A percentile compares a stretch with the other conserved stretches of the same genome.
Evolutionary conservation across 495 filamentous ascomycete genomes (phyloP).

Genomic region (Podospora pseudoanserina): DNA sequence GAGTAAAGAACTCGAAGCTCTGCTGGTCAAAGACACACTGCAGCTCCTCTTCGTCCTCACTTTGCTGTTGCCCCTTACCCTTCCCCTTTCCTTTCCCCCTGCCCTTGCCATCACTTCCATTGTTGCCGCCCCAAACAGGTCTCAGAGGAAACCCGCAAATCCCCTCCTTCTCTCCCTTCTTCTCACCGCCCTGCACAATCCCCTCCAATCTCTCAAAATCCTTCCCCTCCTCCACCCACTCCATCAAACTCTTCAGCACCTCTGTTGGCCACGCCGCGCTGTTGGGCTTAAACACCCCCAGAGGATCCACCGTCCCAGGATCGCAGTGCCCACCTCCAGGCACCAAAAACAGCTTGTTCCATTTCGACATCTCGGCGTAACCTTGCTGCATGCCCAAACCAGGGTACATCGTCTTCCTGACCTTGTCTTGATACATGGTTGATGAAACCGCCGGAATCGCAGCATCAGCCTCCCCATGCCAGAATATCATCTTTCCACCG

Average conservation of each 20-base stretch:
- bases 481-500: constrained; percentile 52
- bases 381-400: constrained; percentile 36
- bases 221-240: constrained; percentile 50
- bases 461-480: constrained; percentile 51
- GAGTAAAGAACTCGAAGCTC: neutral
- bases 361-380: constrained; percentile 42
- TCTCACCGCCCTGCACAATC: constrained; percentile 34
- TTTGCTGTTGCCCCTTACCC: neutral
- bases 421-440: constrained; percentile 48
- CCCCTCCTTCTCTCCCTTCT: constrained; percentile 38
- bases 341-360: constrained; percentile 51
- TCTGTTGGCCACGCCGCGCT: constrained; percentile 30
- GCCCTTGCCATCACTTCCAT: neutral
- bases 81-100: neutral
- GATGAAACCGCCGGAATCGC: constrained; percentile 47
- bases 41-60: constrained; percentile 17
- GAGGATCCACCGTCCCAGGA: constrained; percentile 38
- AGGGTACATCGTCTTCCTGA: constrained; percentile 50
- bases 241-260: constrained; percentile 43
- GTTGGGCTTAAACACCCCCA: constrained; percentile 34
- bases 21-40: constrained; percentile 45
- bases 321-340: constrained; percentile 52
- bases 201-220: constrained; percentile 40
- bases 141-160: constrained; percentile 49
- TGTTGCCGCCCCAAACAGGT: constrained; percentile 39